Conservation (phyloP, 345 rosid genomes). For the Hevea brasiliensis region DNA sequence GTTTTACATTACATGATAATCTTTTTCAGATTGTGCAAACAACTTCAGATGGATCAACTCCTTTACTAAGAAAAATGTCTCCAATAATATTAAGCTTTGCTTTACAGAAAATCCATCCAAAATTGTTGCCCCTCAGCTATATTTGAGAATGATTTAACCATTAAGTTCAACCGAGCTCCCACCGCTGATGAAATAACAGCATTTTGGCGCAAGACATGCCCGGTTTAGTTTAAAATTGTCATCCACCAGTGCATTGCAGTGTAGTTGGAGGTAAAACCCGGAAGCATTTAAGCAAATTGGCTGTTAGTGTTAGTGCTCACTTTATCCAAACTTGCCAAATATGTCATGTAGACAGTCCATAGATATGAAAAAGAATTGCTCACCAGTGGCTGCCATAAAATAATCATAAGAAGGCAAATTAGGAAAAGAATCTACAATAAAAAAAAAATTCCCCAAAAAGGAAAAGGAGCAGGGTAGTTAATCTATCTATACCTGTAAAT, state of each 20-base stretch:
- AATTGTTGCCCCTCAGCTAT: background rate
- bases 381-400: constrained; percentile 69
- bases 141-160: background rate
- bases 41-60: background rate
- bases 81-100: background rate
- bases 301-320: constrained; percentile 29
- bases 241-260: background rate
- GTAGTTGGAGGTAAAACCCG: background rate
- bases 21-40: too few species aligned
- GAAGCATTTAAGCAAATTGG: constrained; percentile 8
- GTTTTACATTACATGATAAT: too few species aligned
- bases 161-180: background rate
- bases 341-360: constrained; percentile 90
- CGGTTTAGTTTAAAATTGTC: background rate
- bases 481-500: constrained; percentile 61
- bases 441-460: background rate
- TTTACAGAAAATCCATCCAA: background rate
- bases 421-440: background rate
- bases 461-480: background rate
- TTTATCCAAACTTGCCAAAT: constrained; percentile 73
- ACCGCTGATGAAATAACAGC: too few species aligned
- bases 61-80: background rate
- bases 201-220: background rate
- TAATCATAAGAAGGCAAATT: too few species aligned
- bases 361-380: constrained; percentile 88